These are phyloP conservation scores for Erysimum cheiranthoides DNA, from an alignment of 345 rosid genomes.

Conservation along the genomic window DNA sequence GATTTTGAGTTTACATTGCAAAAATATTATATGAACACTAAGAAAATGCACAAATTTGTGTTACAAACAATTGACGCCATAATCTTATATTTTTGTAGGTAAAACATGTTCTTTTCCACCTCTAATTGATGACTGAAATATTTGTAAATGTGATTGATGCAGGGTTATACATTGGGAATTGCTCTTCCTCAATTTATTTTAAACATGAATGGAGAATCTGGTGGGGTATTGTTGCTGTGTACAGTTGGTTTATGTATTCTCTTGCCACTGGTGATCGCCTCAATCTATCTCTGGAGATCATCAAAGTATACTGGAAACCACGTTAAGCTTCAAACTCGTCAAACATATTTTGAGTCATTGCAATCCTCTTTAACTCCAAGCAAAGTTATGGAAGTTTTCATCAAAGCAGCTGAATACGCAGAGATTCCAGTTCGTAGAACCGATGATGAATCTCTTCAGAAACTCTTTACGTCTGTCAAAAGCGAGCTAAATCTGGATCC, in stretches of 20 bases:
- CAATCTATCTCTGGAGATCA: slow-evolving; percentile 88
- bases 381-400: slow-evolving; percentile 91
- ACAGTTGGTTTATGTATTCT: slow-evolving; percentile 95
- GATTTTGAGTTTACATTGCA: neutral
- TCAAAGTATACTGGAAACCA: slow-evolving; percentile 93
- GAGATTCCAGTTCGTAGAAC: slow-evolving; percentile 95
- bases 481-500: slow-evolving; percentile 88
- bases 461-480: slow-evolving; percentile 80
- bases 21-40: neutral
- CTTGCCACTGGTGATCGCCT: slow-evolving; percentile 89
- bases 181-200: slow-evolving; percentile 95
- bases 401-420: slow-evolving; percentile 88
- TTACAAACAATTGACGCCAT: neutral
- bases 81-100: neutral
- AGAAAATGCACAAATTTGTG: neutral
- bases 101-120: neutral
- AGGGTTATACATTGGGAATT: slow-evolving; percentile 98
- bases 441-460: slow-evolving; percentile 85
- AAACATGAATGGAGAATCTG: slow-evolving; percentile 85
- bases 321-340: slow-evolving; percentile 93
- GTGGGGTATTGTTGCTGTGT: slow-evolving; percentile 87
- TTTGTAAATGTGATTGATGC: slow-evolving; percentile 36
- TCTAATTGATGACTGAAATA: neutral
- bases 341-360: slow-evolving; percentile 77
- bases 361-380: slow-evolving; percentile 86